These are phyloP conservation scores for Dichotomocladium elegans DNA, from an alignment of 371 early-diverging fungal species.

Conservation along the genomic window DNA sequence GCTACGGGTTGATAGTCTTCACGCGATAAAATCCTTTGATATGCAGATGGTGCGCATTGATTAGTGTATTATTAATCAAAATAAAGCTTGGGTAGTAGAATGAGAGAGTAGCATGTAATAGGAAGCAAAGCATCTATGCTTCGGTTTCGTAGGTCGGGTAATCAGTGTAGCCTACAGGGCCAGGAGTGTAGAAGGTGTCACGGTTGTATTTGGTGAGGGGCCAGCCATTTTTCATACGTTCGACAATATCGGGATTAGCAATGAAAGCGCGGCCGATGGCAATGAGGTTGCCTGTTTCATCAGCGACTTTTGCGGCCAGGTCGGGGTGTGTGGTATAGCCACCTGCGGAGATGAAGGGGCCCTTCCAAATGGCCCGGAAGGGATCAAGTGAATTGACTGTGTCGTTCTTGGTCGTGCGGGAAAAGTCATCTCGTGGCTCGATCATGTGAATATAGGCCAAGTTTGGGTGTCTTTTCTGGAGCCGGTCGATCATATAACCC, in stretches of 20 bases:
- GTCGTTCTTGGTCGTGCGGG: constrained; percentile 5
- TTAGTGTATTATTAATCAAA: too few relatives aligned
- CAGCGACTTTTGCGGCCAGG: constrained; percentile 16
- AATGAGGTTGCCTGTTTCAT: constrained; percentile 19
- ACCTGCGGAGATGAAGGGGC: constrained; percentile 23
- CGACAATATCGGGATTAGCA: constrained; percentile 33
- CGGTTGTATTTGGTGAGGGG: constrained; percentile 21
- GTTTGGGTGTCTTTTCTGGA: constrained; percentile 17
- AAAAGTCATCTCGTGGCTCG: constrained; percentile 21
- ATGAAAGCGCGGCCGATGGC: constrained; percentile 33
- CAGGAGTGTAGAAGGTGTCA: constrained; percentile 17
- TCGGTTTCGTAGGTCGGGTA: constrained; percentile 22
- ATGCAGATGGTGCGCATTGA: too few relatives aligned
- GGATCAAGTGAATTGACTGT: constrained; percentile 13
- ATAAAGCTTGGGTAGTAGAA: too few relatives aligned
- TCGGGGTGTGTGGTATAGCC: constrained; percentile 19
- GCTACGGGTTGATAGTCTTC: too few relatives aligned
- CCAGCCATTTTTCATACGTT: constrained; percentile 21
- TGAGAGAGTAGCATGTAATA: neutral
- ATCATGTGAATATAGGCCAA: constrained; percentile 34
- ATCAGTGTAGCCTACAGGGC: constrained; percentile 20
- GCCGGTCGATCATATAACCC: constrained; percentile 14
- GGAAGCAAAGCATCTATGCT: neutral
- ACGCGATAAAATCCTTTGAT: too few relatives aligned
- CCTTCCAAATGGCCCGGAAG: constrained; percentile 28